A percentile compares a stretch with the other conserved stretches of the same genome.
Conservation (phyloP, 345 rosid genomes). For the Eucalyptus paniculata region DNA sequence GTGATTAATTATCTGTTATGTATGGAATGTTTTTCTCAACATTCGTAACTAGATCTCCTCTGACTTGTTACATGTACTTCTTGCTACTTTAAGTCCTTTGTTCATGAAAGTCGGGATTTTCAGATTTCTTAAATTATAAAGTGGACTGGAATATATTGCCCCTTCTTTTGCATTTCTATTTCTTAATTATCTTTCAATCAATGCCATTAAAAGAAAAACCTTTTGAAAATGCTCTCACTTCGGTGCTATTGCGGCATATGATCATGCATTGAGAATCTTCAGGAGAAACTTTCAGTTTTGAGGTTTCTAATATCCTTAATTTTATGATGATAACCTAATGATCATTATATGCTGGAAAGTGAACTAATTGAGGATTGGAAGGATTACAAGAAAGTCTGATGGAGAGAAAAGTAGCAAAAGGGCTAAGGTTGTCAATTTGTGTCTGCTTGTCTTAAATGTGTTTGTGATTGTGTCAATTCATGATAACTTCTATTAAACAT, state of each 20-base stretch:
- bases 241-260: background rate
- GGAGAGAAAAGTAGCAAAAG: background rate
- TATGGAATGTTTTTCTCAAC: background rate
- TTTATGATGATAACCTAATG: too few relatives aligned
- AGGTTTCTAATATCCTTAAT: background rate
- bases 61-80: background rate
- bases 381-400: background rate
- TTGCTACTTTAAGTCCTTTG: background rate
- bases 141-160: fast-evolving
- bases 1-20: fast-evolving
- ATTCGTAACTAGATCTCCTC: background rate
- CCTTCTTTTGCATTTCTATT: background rate
- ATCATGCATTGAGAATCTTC: background rate
- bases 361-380: background rate
- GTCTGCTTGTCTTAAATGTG: background rate
- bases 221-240: background rate
- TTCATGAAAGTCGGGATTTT: background rate
- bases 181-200: background rate
- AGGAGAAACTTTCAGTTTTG: background rate
- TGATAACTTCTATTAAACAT: background rate
- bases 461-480: background rate
- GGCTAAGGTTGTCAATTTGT: background rate
- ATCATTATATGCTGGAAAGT: too few relatives aligned
- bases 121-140: background rate
- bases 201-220: background rate